Evolutionary conservation across 495 filamentous ascomycete genomes (phyloP), one percentile per base, ranked within the genome.

Genomic region (Diplogelasinospora grovesii): DNA sequence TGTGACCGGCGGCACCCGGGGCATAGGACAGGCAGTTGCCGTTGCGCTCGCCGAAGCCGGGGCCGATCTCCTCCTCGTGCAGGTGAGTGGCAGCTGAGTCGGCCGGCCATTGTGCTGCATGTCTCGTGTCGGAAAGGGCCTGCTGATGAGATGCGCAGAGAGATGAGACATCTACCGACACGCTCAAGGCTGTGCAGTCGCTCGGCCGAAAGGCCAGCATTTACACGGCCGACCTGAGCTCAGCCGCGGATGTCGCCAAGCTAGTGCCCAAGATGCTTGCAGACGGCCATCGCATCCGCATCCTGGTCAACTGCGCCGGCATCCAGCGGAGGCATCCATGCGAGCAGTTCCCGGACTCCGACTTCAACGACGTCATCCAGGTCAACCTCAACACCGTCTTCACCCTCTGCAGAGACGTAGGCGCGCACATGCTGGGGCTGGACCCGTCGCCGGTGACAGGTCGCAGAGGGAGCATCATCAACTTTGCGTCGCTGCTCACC

Each of bases 311-410:
- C 65, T 87, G 83, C 60, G 89, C 85, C 8, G 88, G 88, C 13
- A 89, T 95, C 60, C 85, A 94, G 55, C 70, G 80, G 21, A 73
- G 89, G 8, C 84, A 94, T 53, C 76, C 89, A 0, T 75, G 80
- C 33, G 77, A 88, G 34, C 41, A 71, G 44, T 96, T 95, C 62
- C 89, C 89, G 0, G 77, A 84, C 46, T 65, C 71, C 31, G 88
- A 94, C 66, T 96, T 87, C 76, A 77, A 85, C 51, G 80, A 85
- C 60, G 84, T 95, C 18, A 66, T 95, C 19, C 81, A 93, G 63
- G 79, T 88, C 10, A 95, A 95, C 68, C 79, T 93, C 7, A 82
- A 74, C 45, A 72, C 79, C 8, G 86, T 92, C 23, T 96, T 95
- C 62, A 78, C 78, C 0, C 72, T 96, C 19, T 85, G 80, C 57